Base-by-base conservation (phyloP, 2,329 filamentous ascomycete genomes). In the Botryotinia narcissicola region DNA sequence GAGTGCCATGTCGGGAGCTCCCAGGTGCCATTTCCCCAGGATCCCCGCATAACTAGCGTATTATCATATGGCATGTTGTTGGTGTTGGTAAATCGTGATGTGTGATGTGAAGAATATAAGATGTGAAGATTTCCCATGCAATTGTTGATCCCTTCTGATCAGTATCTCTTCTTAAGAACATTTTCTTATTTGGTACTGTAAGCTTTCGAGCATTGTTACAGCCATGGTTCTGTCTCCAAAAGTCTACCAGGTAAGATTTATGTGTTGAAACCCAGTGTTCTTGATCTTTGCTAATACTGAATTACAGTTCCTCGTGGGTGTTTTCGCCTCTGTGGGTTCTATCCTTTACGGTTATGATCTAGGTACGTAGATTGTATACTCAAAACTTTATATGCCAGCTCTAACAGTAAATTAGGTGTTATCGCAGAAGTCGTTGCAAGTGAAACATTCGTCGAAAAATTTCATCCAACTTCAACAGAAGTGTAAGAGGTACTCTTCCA, bases 271-370 rank as follows among this genome's bases (percentile, higher is more conserved):
- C 40, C 14, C 37, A 48, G n/a, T 42, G 51, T 35, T 69, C 44
- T 22, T 59, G 22, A 42, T 42, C 4, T 25, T 37, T 14, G 48
- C 44, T 67, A 71, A 67, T 18, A 18, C 29, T 46, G 14, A n/a
- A n/a, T 3, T 29, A 25, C 70, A 82, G 79, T 82, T 82, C 72
- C 78, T 83, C 2, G 80, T 82, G 60, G 81, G 81, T 71, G 78
- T 82, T 14, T 88, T 89, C 78, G 87, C 87, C 76, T 88, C 87
- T 35, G 81, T 88, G 60, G 87, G 87, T 61, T 88, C 86, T 7
- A 82, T 88, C 66, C 83, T 87, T 46, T 89, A 82, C 77, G 87
- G 87, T 68, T 88, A 89, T 78, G 87, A 88, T 78, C 82, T 89
- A 18, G 86, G 86, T 78, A 85, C 10, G 87, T 59, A 86, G 87